Percentiles rank a stretch among this genome's conserved stretches.
These are phyloP conservation scores for Zasmidium citrigriseum DNA, from an alignment of 2,329 filamentous ascomycete species.

Conservation along the genomic window DNA sequence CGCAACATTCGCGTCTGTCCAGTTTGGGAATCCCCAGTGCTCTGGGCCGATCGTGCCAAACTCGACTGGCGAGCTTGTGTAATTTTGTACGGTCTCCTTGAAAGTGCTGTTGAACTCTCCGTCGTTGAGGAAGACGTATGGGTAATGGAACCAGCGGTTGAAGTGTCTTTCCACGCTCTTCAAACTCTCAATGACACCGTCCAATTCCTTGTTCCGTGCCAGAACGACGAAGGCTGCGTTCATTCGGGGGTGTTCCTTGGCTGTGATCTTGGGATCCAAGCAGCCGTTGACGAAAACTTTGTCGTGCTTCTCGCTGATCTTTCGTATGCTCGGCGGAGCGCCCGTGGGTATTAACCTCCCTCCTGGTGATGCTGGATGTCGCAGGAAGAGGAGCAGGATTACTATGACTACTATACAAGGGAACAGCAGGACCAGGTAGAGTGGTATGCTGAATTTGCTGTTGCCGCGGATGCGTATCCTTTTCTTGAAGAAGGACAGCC, in stretches of 20 bases:
- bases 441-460: conserved; percentile 86
- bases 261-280: conserved; percentile 70
- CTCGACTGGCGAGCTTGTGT: conserved; percentile 84
- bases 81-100: conserved; percentile 82
- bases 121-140: conserved; percentile 97
- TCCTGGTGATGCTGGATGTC: conserved; percentile 80
- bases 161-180: conserved; percentile 99
- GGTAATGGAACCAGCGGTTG: conserved; percentile 98
- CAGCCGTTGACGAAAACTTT: conserved; percentile 95
- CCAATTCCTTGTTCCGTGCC: conserved; percentile 92
- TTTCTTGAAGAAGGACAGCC: conserved; percentile 78
- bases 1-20: conserved; percentile 90
- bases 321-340: conserved; percentile 80
- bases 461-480: conserved; percentile 88
- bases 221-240: conserved; percentile 96
- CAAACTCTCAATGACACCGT: conserved; percentile 92
- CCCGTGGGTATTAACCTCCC: conserved; percentile 85
- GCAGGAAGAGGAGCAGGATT: conserved; percentile 85
- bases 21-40: conserved; percentile 97
- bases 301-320: conserved; percentile 96
- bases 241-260: conserved; percentile 70
- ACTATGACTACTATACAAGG: conserved; percentile 87
- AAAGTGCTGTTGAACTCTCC: conserved; percentile 95
- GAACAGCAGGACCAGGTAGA: conserved; percentile 90
- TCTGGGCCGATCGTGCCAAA: conserved; percentile 89